These are phyloP conservation scores for Litchi chinensis DNA, from an alignment of 345 rosid species.

Conservation along the genomic window DNA sequence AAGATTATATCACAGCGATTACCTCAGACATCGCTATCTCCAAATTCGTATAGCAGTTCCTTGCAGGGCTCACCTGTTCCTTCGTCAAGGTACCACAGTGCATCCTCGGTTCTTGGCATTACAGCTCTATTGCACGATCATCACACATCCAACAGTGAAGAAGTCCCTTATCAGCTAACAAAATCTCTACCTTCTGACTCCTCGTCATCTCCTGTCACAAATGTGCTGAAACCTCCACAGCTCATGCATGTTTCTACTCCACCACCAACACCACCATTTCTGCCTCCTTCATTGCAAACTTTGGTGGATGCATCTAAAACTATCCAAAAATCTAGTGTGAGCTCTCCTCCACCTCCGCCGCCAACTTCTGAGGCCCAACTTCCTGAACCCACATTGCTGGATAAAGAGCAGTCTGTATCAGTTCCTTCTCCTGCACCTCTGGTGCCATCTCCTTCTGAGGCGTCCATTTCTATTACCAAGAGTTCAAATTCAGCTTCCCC, in stretches of 20 bases:
- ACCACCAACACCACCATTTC: slow-evolving; percentile 20
- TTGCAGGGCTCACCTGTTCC: slow-evolving; percentile 51
- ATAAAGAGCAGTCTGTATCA: slow-evolving; percentile 12
- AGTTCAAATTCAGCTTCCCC: slow-evolving; percentile 12
- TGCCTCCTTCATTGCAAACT: slow-evolving; percentile 17
- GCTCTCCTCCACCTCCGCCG: slow-evolving; percentile 22
- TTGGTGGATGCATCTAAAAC: slow-evolving; percentile 9
- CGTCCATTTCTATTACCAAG: neutral
- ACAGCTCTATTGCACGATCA: slow-evolving; percentile 79
- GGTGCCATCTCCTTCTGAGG: neutral
- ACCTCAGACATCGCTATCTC: slow-evolving; percentile 45
- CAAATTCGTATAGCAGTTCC: slow-evolving; percentile 41
- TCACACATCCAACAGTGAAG: slow-evolving; percentile 46
- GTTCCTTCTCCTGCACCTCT: slow-evolving; percentile 23
- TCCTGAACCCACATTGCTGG: slow-evolving; percentile 16
- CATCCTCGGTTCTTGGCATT: slow-evolving; percentile 66
- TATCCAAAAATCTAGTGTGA: slow-evolving; percentile 5
- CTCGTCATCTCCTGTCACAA: slow-evolving; percentile 32
- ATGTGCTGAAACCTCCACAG: slow-evolving; percentile 24
- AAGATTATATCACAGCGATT: slow-evolving; percentile 59
- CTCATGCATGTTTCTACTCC: slow-evolving; percentile 19
- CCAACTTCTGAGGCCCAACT: slow-evolving; percentile 7
- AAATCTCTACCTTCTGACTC: slow-evolving; percentile 35
- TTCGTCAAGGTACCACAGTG: slow-evolving; percentile 53
- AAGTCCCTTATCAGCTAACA: slow-evolving; percentile 33